Evolutionary conservation across 192 early-diverging fungal genomes (phyloP).

Genomic region (Backusella westeae): DNA sequence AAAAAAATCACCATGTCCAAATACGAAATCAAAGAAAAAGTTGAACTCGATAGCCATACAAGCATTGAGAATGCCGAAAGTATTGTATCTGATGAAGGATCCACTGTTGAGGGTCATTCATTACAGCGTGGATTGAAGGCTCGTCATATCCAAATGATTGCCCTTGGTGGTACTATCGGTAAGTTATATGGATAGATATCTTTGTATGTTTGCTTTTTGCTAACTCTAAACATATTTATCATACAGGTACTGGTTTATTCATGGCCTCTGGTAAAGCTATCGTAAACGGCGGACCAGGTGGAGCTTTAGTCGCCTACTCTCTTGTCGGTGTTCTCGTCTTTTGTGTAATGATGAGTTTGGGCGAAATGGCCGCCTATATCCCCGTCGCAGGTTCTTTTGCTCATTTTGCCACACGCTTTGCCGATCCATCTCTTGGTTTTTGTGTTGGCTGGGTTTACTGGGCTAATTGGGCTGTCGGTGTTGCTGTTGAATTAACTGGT

Average conservation of each 20-base stretch:
- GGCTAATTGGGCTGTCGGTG: constrained; percentile 65
- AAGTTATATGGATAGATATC: not conserved
- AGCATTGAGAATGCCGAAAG: constrained; percentile 11
- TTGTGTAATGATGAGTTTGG: constrained; percentile 68
- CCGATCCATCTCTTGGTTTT: constrained; percentile 67
- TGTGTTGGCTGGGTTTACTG: constrained; percentile 28
- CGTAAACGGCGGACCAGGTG: constrained; percentile 65
- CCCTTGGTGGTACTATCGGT: constrained; percentile 27
- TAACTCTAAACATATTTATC: not conserved
- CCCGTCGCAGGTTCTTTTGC: constrained; percentile 81
- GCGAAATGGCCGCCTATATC: constrained; percentile 76
- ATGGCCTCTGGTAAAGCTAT: constrained; percentile 67
- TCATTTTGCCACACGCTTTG: constrained; percentile 74
- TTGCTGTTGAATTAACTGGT: constrained; percentile 72
- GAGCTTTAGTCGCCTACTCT: constrained; percentile 64
- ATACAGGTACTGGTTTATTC: constrained; percentile 68
- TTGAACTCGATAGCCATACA: not conserved
- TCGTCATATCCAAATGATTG: constrained; percentile 36
- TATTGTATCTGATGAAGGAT: not conserved
- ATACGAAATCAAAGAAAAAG: constrained; percentile 13
- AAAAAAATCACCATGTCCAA: not conserved
- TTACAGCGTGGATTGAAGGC: constrained; percentile 24
- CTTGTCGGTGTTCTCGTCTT: constrained; percentile 61
- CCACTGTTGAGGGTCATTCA: not conserved
- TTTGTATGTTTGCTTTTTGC: not conserved